Evolutionary conservation across 2,329 filamentous ascomycete genomes (phyloP).

Genomic region (Epichloe sylvatica): DNA sequence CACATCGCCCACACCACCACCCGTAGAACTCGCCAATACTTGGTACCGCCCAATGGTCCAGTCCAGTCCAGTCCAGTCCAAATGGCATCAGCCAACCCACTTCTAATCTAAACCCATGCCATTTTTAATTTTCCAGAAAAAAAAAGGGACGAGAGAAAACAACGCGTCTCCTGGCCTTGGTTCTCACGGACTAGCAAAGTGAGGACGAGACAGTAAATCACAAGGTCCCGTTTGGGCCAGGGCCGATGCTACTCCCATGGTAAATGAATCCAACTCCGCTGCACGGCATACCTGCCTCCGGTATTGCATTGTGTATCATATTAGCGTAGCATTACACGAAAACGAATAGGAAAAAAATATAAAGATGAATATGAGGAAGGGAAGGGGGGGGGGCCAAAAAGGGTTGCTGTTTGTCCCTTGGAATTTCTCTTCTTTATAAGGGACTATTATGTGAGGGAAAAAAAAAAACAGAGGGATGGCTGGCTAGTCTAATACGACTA

Average conservation of each 20-base stretch:
- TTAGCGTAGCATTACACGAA: neutral
- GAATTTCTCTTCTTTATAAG: neutral
- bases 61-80: no score
- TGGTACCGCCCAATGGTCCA: no score
- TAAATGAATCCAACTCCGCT: neutral
- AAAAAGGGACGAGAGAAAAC: neutral
- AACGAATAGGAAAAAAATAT: neutral
- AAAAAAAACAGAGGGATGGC: neutral
- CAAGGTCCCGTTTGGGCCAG: no score
- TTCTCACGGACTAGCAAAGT: no score
- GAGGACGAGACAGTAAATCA: no score
- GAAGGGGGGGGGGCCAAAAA: no score
- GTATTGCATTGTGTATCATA: neutral
- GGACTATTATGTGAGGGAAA: neutral
- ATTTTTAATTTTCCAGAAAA: neutral
- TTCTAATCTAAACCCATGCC: neutral
- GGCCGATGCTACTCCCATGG: neutral
- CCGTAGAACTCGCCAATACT: no score
- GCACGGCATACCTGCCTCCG: neutral
- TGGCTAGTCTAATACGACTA: conserved; percentile 9
- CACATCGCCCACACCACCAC: no score
- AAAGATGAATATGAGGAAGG: neutral
- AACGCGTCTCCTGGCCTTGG: no score
- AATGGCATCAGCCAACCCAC: no score
- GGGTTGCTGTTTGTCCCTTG: no score